Evolutionary conservation across 2,329 filamentous ascomycete species (phyloP), one percentile per base, ranked within the genome.

Genomic region (Ceratocystis alfenasii): DNA sequence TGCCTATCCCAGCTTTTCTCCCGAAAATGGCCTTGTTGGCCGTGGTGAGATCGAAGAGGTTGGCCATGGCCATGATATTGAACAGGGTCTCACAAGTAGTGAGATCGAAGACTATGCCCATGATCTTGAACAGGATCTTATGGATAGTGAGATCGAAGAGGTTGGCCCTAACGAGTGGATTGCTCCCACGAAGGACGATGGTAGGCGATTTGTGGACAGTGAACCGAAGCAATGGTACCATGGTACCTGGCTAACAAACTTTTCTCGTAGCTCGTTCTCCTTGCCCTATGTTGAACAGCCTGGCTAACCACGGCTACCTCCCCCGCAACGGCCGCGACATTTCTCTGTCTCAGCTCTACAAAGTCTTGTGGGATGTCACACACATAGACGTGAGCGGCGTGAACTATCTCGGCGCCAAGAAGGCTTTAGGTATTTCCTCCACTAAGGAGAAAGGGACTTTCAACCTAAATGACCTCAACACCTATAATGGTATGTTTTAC

Each of bases 401-500:
- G 36, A 15, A 41, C n/a, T 69, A 69, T 30, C 59, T 70, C 2
- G 68, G 68, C 25, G 70, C 65, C 30, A 64, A 67, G 30, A 66
- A 68, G 57, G 67, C 68, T 6, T 53, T 67, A 33, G 65, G 65
- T 15, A 69, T 71, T 3, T 74, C 72, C 1, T 71, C 72, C 6
- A 74, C 73, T 1, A 71, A 72, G 6, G 70, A 71, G 33, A 61
- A 65, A 55, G 64, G 69, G 7, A 72, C 72, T 1, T 71, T 74
- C 55, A 71, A 74, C 67, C 62, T 74, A 1, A 70, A 72, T 48
- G 73, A 74, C 33, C 64, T 74, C 3, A 66, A 69, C 41, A 69
- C 69, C n/a, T 72, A 73, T 50, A 60, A 65, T 46, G 41, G 67
- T 68, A 63, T 55, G 69, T 68, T 41, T 25, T 41, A 17, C 8